Evolutionary conservation across 176 grass and related monocot genomes (phyloP).

Genomic region (Bonia amplexicaulis): DNA sequence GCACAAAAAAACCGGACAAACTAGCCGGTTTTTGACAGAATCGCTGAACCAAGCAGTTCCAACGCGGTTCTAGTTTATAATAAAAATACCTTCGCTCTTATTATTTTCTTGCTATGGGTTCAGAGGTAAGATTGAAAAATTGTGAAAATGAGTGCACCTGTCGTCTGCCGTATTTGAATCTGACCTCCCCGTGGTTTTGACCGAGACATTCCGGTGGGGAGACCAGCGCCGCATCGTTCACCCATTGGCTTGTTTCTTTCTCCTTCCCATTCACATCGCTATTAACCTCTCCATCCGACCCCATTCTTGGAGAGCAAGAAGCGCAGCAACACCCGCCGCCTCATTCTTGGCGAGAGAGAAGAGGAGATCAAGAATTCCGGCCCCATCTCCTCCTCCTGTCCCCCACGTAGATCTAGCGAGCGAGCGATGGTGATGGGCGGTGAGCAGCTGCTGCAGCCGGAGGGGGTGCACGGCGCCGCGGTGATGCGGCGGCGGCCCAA

Average conservation of each 20-base stretch:
- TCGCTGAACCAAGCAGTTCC: no score
- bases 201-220: background rate
- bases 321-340: background rate
- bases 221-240: background rate
- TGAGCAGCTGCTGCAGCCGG: background rate
- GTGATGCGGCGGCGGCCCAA: conserved; percentile 54
- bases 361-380: background rate
- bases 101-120: no score
- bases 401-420: conserved; percentile 11
- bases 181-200: background rate
- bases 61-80: no score
- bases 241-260: background rate
- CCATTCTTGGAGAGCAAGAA: conserved; percentile 24
- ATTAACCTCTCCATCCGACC: no score
- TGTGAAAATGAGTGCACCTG: no score
- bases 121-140: no score
- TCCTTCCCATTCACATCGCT: background rate
- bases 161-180: no score
- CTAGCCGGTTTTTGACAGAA: no score
- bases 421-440: conserved; percentile 27
- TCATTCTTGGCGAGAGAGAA: background rate
- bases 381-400: background rate
- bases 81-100: no score
- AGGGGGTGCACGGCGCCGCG: background rate
- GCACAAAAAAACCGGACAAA: no score